Conservation (phyloP, 148 eudicot species). For the Rhododendron griersonianum region DNA sequence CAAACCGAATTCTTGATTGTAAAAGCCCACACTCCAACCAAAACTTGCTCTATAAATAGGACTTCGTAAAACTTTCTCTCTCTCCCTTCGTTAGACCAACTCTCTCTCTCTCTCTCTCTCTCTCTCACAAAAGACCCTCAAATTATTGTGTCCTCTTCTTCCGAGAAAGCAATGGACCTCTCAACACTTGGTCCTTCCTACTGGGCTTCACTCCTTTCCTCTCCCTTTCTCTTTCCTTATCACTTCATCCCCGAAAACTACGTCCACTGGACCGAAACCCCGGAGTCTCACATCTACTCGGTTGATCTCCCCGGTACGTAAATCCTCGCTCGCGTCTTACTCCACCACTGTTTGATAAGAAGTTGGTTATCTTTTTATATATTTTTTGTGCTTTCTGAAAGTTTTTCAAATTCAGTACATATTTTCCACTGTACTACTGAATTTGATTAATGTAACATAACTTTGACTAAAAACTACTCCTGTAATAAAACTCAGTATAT, state of each 20-base stretch:
- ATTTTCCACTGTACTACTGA: no score
- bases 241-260: conserved; percentile 50
- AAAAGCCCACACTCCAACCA: no score
- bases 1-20: no score
- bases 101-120: not conserved
- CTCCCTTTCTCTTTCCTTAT: conserved; percentile 34
- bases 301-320: conserved; percentile 57
- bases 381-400: not conserved
- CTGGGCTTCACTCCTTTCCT: conserved; percentile 29
- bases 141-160: not conserved
- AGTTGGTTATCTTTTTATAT: no score
- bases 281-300: conserved; percentile 70
- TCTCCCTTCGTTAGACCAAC: not conserved
- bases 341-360: not conserved
- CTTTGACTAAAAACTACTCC: no score
- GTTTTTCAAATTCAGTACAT: not conserved
- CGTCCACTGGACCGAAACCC: conserved; percentile 71
- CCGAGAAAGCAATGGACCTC: conserved; percentile 38
- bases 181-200: conserved; percentile 36
- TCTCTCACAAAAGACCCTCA: not conserved
- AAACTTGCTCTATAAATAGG: conserved; percentile 10
- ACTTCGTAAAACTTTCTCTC: not conserved
- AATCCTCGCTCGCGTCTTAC: not conserved
- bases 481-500: no score
- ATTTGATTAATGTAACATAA: no score